Evolutionary conservation across 768 basidiomycete genomes (phyloP).

Genomic region (Solioccasus polychromus): DNA sequence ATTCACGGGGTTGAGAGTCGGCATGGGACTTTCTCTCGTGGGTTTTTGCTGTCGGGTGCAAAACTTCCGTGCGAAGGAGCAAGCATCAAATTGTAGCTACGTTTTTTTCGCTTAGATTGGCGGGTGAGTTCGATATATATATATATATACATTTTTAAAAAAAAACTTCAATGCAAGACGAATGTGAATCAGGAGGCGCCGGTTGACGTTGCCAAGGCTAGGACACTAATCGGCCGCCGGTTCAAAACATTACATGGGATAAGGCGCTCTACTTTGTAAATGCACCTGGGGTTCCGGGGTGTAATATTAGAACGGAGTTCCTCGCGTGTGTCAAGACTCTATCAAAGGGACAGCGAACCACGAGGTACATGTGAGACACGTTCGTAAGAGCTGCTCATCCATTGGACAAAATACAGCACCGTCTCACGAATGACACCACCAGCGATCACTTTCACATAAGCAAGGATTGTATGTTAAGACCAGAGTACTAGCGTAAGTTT

Average conservation of each 20-base stretch:
- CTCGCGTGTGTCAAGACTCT: not conserved
- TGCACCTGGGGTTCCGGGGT: too few relatives aligned
- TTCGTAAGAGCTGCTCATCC: conserved; percentile 1
- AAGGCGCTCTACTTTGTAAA: too few relatives aligned
- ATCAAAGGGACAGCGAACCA: not conserved
- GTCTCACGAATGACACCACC: not conserved
- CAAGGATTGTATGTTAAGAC: not conserved
- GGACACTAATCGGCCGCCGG: too few relatives aligned
- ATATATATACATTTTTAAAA: too few relatives aligned
- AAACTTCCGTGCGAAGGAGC: conserved; percentile 35
- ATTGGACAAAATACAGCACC: not conserved
- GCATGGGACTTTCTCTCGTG: conserved; percentile 36
- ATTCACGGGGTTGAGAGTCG: not conserved
- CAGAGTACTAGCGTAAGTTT: too few relatives aligned
- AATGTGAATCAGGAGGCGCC: too few relatives aligned
- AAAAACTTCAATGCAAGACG: too few relatives aligned
- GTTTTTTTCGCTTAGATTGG: too few relatives aligned
- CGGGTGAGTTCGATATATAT: too few relatives aligned
- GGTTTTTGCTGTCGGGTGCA: conserved; percentile 36
- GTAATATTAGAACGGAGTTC: too few relatives aligned
- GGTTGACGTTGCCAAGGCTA: too few relatives aligned
- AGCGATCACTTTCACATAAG: not conserved
- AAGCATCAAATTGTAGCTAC: conserved; percentile 29
- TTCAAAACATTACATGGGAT: too few relatives aligned
- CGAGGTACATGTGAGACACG: conserved; percentile 5